Percentiles rank a stretch among this genome's conserved stretches.
Conservation (phyloP, 306 rosid species). For the Carpinus viminea region DNA sequence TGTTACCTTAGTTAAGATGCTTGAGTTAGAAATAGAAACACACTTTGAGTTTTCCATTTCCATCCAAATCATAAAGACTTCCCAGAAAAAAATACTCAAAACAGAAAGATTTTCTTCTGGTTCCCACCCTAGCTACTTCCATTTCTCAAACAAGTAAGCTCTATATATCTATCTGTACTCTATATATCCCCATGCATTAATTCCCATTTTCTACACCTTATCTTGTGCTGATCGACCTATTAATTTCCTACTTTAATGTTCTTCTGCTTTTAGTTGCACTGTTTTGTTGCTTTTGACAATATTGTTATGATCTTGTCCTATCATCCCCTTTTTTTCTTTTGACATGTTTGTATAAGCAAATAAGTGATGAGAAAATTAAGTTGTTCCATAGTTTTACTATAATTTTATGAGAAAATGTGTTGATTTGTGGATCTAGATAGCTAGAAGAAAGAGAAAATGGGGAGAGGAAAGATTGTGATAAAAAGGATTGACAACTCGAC, state of each 20-base stretch:
- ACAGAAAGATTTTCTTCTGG: slow-evolving; percentile 18
- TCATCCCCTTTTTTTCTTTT: too few species aligned
- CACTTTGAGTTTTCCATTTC: slow-evolving; percentile 33
- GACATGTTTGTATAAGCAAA: neutral
- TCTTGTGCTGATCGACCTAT: neutral
- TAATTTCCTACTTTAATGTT: neutral
- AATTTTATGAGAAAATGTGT: neutral
- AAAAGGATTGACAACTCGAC: slow-evolving; percentile 47
- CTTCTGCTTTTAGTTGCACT: neutral
- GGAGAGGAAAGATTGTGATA: slow-evolving; percentile 55
- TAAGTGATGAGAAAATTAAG: neutral
- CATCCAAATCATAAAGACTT: slow-evolving; percentile 29
- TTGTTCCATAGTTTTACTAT: neutral
- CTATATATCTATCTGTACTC: neutral
- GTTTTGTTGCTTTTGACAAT: neutral
- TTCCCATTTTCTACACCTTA: neutral
- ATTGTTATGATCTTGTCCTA: neutral
- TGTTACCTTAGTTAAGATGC: slow-evolving; percentile 19
- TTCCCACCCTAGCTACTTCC: too few species aligned
- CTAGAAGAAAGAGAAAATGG: slow-evolving; percentile 21
- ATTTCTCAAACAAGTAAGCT: slow-evolving; percentile 17
- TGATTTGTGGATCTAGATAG: slow-evolving; percentile 2
- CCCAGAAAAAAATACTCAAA: neutral
- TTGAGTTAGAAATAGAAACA: slow-evolving; percentile 9
- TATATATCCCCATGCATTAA: neutral